Base-by-base conservation (phyloP, 1,284 basidiomycete genomes). In the Microbotryum saponariae region DNA sequence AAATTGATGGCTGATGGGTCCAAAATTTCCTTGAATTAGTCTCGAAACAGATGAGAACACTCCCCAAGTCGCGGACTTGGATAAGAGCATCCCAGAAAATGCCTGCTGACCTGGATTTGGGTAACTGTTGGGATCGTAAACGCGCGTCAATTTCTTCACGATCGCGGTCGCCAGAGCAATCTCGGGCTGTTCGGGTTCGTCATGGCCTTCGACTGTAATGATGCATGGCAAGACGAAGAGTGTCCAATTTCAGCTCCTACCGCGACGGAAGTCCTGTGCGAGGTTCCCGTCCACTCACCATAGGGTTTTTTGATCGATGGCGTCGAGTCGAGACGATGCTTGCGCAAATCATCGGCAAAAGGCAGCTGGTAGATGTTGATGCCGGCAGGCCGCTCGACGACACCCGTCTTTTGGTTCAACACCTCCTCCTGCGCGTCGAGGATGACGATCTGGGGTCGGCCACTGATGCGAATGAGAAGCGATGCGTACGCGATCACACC, bases 301-400 rank as follows among this genome's bases (percentile, higher is more conserved):
- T 44, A 49, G 0, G 45, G 27, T 12, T 84, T 74, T 14, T 51
- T 73, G 42, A 74, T 67, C 18, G 66, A 73, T 25, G 76, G 69
- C 25, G 71, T 74, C 56, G 46, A 12, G 71, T 75, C 7, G 88
- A 86, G 8, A 85, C 51, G 54, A 20, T 56, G 85, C 37, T 82
- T 80, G 52, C 94, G 85, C 54, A 98, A 86, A 72, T 98, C 96
- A 73, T 99, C 94, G 8, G 89, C 88, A 73, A 88, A 99, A 0
- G 94, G 93, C 27, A 97, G 76, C 12, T 86, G 85, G 63, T 97
- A 87, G 56, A 97, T 79, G 76, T 97, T 90, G 74, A 98, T 89
- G 1, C 96, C 96, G 1, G 89, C 85, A 23, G 94, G 90, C 56
- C 88, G 84, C 48, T 82, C 80, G 81, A 90, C 82, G 3, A 74